phyloP scores from a whole-genome alignment of 768 basidiomycete species.

The Boletus tomentosulus region DNA sequence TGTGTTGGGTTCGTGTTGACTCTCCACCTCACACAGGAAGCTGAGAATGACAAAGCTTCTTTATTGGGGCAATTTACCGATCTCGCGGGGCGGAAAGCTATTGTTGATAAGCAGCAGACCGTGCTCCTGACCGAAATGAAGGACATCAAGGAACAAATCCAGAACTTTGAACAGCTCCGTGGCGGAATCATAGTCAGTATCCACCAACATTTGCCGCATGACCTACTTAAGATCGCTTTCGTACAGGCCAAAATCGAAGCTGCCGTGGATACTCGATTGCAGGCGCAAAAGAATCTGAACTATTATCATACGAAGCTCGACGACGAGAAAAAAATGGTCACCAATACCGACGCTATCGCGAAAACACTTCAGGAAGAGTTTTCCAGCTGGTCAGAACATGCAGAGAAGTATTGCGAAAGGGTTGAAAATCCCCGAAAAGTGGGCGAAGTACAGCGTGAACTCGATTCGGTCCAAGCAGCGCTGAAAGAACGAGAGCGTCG shows the following conservation, averaged over 20 bases:
- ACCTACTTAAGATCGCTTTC: background rate
- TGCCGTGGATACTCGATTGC: conserved; percentile 46
- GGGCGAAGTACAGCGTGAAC: conserved; percentile 52
- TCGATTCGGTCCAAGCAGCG: conserved; percentile 61
- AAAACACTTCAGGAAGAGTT: conserved; percentile 60
- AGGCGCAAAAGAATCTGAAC: conserved; percentile 44
- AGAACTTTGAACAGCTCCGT: conserved; percentile 46
- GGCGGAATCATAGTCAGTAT: conserved; percentile 42
- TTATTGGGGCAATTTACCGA: conserved; percentile 48
- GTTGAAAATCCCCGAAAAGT: conserved; percentile 55
- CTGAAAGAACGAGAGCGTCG: conserved; percentile 62
- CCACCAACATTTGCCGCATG: background rate
- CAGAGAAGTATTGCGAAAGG: conserved; percentile 56
- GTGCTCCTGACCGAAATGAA: conserved; percentile 42
- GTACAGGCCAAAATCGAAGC: conserved; percentile 46
- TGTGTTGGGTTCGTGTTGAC: background rate
- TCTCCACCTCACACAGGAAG: conserved; percentile 40
- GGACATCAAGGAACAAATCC: conserved; percentile 44
- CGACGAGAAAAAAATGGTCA: conserved; percentile 45
- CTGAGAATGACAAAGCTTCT: conserved; percentile 47
- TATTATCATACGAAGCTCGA: conserved; percentile 52
- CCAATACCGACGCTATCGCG: conserved; percentile 41
- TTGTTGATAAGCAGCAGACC: conserved; percentile 44
- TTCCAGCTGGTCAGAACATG: conserved; percentile 61
- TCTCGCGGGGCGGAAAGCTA: conserved; percentile 41